Base-by-base conservation (phyloP, 2,329 filamentous ascomycete species). In the Colletotrichum karsti region DNA sequence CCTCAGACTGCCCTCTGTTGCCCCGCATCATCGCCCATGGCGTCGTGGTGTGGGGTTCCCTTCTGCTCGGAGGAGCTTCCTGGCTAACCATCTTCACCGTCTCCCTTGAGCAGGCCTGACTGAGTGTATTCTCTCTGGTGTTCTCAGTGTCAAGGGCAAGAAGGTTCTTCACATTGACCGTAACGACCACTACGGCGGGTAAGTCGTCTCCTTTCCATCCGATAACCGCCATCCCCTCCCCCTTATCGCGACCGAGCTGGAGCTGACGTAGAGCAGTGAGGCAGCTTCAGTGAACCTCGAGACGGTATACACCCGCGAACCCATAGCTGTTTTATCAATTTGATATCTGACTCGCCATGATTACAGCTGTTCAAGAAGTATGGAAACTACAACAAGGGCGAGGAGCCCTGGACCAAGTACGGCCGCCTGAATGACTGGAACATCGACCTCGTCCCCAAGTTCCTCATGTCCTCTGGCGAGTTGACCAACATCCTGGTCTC, bases 111-210 rank as follows among this genome's bases (percentile, higher is more conserved):
- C 77, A 97, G 95, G 96, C 79, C 84, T 99, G 88, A 98, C 95
- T 72, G 96, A 99, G 90, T 99, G 96, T 85, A 96, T 99, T 79
- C 93, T 99, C 75, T 98, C 95, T 80, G 96, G 95, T 83, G 95
- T 99, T 70, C 86, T 98, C 79, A 97, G 94, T 85, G 95, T 98
- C 77, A 98, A 98, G 88, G 95, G 95, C 82, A 95, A 97, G 88
- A 98, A 98, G 87, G 96, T 99, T 78, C 89, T 99, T 73, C 96
- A 99, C 86, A 97, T 99, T 81, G 96, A 98, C 85, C 92, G 95
- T 79, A 98, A 98, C 81, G 94, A 97, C 81, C 95, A 98, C 86
- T 98, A 98, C 79, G 96, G 96, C 88, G 96, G 94, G 95, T 97
- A 85, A 77, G 92, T 87, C 69, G 62, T 69, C 53, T 67, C 61